Evolutionary conservation across 257 asterid genomes (phyloP).

Genomic region (Fraxinus pennsylvanica): DNA sequence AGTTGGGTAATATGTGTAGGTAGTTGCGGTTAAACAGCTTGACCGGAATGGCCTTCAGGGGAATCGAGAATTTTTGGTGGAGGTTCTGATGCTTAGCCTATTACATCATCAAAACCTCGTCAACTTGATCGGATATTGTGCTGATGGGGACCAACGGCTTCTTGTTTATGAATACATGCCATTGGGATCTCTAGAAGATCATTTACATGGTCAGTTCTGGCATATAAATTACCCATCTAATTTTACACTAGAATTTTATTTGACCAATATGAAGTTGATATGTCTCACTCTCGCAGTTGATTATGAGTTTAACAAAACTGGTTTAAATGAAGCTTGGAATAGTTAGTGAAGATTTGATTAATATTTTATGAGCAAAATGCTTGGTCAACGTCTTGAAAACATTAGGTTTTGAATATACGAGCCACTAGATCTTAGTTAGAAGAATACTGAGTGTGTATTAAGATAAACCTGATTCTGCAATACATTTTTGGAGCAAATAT

Average conservation of each 20-base stretch:
- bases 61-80: slow-evolving; percentile 89
- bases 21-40: slow-evolving; percentile 93
- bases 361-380: background rate
- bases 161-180: slow-evolving; percentile 97
- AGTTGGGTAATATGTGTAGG: slow-evolving; percentile 46
- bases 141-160: slow-evolving; percentile 96
- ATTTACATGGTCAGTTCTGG: slow-evolving; percentile 80
- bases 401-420: background rate
- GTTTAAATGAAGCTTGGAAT: background rate
- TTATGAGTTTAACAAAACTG: background rate
- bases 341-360: background rate
- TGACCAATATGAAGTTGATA: background rate
- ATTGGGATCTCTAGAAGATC: slow-evolving; percentile 96
- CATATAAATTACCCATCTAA: background rate
- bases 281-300: background rate
- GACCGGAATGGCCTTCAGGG: slow-evolving; percentile 96
- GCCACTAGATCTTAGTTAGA: background rate
- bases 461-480: background rate
- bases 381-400: background rate
- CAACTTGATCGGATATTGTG: slow-evolving; percentile 97
- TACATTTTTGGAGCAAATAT: too few species aligned
- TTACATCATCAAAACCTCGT: slow-evolving; percentile 91
- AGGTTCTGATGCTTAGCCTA: slow-evolving; percentile 99
- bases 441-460: background rate
- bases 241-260: slow-evolving; percentile 14